Evolutionary conservation across 2,329 filamentous ascomycete genomes (phyloP).

Genomic region (Aciculosporium take): DNA sequence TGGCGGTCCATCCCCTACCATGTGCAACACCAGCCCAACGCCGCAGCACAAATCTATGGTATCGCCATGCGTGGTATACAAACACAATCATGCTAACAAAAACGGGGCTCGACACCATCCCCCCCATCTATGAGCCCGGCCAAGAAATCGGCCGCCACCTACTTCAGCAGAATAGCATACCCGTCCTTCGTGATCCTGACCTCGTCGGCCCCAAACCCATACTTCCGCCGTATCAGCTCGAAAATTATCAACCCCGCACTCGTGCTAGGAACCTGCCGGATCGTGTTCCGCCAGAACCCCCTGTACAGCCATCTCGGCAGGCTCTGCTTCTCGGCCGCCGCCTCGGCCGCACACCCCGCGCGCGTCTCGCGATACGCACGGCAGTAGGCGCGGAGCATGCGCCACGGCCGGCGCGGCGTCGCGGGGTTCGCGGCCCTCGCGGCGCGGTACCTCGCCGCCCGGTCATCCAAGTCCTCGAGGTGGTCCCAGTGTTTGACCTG

Average conservation of each 20-base stretch:
- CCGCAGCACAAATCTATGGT: not conserved
- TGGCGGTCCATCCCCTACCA: no score
- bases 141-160: not conserved
- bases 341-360: constrained; percentile 43
- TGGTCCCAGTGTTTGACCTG: constrained; percentile 61
- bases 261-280: constrained; percentile 62
- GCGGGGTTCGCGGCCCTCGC: constrained; percentile 17
- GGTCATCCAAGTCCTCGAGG: constrained; percentile 55
- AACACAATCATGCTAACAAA: not conserved
- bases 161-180: constrained; percentile 52
- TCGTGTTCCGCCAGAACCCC: constrained; percentile 58
- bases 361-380: constrained; percentile 57
- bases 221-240: constrained; percentile 60
- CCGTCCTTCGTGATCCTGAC: constrained; percentile 54
- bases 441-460: constrained; percentile 32
- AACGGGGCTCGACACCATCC: no score
- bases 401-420: constrained; percentile 25
- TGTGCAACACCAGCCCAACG: no score
- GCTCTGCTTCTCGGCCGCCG: constrained; percentile 38
- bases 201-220: constrained; percentile 46
- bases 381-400: constrained; percentile 51
- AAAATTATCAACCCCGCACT: constrained; percentile 67
- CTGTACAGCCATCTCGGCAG: constrained; percentile 52
- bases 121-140: no score
- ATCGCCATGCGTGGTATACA: not conserved